A percentile compares a stretch with the other conserved stretches of the same genome.
phyloP scores from a whole-genome alignment of 2,329 filamentous ascomycete genomes.

The Aspergillus pseudonomiae region DNA sequence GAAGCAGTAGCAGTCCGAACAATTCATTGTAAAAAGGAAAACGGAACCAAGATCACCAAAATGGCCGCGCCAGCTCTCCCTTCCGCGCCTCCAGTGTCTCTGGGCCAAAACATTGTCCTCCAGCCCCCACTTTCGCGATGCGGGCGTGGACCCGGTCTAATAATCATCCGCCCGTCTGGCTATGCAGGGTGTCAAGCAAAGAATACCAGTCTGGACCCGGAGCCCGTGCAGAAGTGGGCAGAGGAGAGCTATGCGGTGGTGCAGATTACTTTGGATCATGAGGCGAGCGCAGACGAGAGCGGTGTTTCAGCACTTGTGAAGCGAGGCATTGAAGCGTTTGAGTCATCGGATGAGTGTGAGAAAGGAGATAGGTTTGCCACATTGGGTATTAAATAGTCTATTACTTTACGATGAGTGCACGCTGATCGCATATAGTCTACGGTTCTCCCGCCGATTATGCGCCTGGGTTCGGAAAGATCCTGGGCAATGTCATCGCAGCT shows the following conservation, averaged over 20 bases:
- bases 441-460: constrained; percentile 29
- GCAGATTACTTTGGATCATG: constrained; percentile 46
- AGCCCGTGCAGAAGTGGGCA: constrained; percentile 67
- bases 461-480: constrained; percentile 12
- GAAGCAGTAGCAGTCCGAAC: not conserved
- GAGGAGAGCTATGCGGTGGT: constrained; percentile 70
- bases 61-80: not conserved
- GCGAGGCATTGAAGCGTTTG: constrained; percentile 18
- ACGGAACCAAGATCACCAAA: not conserved
- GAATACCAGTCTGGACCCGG: constrained; percentile 53
- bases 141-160: constrained; percentile 52
- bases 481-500: constrained; percentile 11
- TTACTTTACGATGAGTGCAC: not conserved
- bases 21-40: not conserved
- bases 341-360: constrained; percentile 29
- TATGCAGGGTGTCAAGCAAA: constrained; percentile 30
- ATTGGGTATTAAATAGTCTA: constrained; percentile 20
- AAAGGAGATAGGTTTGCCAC: constrained; percentile 22
- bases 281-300: constrained; percentile 16
- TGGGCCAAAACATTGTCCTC: constrained; percentile 15
- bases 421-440: constrained; percentile 23
- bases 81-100: not conserved
- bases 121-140: constrained; percentile 54
- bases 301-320: constrained; percentile 13
- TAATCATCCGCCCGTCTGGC: constrained; percentile 46